Base-by-base conservation (phyloP, 371 early-diverging fungal genomes). In the Conidiobolus incongruus region DNA sequence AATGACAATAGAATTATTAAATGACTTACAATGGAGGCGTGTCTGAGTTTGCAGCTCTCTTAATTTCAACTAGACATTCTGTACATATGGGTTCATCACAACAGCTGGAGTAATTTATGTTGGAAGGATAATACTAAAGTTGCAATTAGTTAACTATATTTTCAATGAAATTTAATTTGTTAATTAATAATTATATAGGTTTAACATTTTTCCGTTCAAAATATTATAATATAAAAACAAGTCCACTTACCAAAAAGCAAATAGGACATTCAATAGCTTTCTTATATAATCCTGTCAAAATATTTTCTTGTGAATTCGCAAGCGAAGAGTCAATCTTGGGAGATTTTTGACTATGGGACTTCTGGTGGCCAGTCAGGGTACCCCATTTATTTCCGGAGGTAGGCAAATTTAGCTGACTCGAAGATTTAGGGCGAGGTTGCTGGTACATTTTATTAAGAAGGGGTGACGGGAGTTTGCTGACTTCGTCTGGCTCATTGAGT, bases 81-180 rank as follows among this genome's bases (percentile, higher is more conserved):
- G 91, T 85, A 59, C 92, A 91, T 40, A 91, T 85, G 8, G 92
- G 91, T 51, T 90, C 77, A 58, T 82, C 77, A 60, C 92, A 91
- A 56, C 92, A 91, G 12, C 80, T 65, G n/a, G 90, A 77, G 50
- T 78, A 75, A 60, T 92, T 92, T 60, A 84, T 81, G 59, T 88
- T 82, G 41, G 68, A 53, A 16, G 91, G 91, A 53, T 89, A 92
- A 56, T 77, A 85, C 81, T 79, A 52, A 10, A 15, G 4, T 40
- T 8, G 35, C 1, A 20, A 19, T 22, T 12, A 22, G 32, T 19
- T 4, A 32, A 41, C 7, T n/a, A 20, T 34, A n/a, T 15, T 4
- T 15, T 17, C 35, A n/a, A 4, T 34, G 35, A 4, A 15, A 13
- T 15, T 13, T 15, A 4, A 34, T n/a, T n/a, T n/a, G n/a, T n/a